Evolutionary conservation across 352 stramenopile genomes (phyloP), one percentile per base, ranked within the genome.

Genomic region (Globisporangium nodosum): DNA sequence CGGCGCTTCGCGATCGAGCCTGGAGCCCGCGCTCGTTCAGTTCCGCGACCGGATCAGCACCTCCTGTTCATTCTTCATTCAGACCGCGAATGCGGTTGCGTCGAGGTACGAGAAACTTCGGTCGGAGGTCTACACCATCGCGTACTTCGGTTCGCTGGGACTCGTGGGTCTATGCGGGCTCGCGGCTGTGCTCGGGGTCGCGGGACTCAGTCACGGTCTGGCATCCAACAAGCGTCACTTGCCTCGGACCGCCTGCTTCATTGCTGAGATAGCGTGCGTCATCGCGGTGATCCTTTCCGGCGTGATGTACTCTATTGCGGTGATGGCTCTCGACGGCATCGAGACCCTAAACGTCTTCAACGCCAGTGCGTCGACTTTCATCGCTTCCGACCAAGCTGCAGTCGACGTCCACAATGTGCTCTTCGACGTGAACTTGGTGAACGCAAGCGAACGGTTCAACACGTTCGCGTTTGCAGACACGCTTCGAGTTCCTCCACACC

Each of bases 381-480:
- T 86, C 0, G 47, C 49, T 11, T 68, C 49, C 0, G 12, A 20
- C 21, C 35, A 62, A 18, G 47, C 60, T 0, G 63, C 67, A 2
- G 48, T 63, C 16, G 66, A 83, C 37, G 50, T 75, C 0, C 58
- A 53, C 37, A 52, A 31, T 18, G 64, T 84, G 43, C 56, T 92
- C 4, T 76, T 77, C 46, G 79, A 82, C 52, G 49, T 56, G 8
- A 90, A 69, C 27, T 56, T 92, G 9, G 58, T 88, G 2, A 54
- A 75, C 9, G 54, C 57, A 3, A 71, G 55, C 7, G 31, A n/a
- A 1, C 71, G 78, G 62, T 58, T 59, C 5, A 45, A 60, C n/a
- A 69, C 65, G 1, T 52, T 92, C 4, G 69, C 66, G n/a, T 88
- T 88, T 57, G 66, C 71, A 1, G 81, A 90, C 20, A 79, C 77